Conservation (phyloP, 2,329 filamentous ascomycete species). For the Cercospora sp. region DNA sequence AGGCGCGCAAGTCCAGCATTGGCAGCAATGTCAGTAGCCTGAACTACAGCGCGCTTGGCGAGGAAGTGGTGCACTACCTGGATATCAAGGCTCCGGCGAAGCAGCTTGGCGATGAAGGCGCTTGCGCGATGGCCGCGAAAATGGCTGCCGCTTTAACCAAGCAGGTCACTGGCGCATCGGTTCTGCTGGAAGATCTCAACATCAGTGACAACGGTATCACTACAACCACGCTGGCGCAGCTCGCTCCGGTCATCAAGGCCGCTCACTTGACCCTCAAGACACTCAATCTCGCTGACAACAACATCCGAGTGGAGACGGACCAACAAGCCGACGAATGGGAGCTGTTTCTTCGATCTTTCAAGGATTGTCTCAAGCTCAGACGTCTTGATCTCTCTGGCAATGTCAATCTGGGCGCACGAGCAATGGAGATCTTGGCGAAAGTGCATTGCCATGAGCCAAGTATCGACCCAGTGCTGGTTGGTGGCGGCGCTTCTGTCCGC, state of each 20-base stretch:
- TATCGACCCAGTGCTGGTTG: slow-evolving; percentile 36
- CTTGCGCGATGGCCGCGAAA: slow-evolving; percentile 46
- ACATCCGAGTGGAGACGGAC: slow-evolving; percentile 42
- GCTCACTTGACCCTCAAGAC: slow-evolving; percentile 48
- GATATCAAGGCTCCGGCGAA: slow-evolving; percentile 51
- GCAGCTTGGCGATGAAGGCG: slow-evolving; percentile 49
- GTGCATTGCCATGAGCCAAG: slow-evolving; percentile 42
- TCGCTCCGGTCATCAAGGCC: slow-evolving; percentile 46
- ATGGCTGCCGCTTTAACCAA: slow-evolving; percentile 44
- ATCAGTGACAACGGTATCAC: slow-evolving; percentile 50
- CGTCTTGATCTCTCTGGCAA: slow-evolving; percentile 51
- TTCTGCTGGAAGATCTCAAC: slow-evolving; percentile 50
- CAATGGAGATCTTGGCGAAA: slow-evolving; percentile 49
- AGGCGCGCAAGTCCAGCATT: slow-evolving; percentile 35
- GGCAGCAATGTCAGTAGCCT: slow-evolving; percentile 23
- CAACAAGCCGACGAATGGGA: slow-evolving; percentile 46
- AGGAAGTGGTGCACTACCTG: slow-evolving; percentile 33
- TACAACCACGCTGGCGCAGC: slow-evolving; percentile 42
- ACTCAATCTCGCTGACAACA: slow-evolving; percentile 50
- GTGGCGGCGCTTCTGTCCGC: slow-evolving; percentile 30
- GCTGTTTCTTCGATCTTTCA: slow-evolving; percentile 47
- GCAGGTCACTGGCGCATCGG: slow-evolving; percentile 31
- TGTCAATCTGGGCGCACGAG: slow-evolving; percentile 41
- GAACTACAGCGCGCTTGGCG: slow-evolving; percentile 17
- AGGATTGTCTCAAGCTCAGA: slow-evolving; percentile 45